These are phyloP conservation scores for Globisporangium viniferum DNA, from an alignment of 352 stramenopile species.

Conservation along the genomic window DNA sequence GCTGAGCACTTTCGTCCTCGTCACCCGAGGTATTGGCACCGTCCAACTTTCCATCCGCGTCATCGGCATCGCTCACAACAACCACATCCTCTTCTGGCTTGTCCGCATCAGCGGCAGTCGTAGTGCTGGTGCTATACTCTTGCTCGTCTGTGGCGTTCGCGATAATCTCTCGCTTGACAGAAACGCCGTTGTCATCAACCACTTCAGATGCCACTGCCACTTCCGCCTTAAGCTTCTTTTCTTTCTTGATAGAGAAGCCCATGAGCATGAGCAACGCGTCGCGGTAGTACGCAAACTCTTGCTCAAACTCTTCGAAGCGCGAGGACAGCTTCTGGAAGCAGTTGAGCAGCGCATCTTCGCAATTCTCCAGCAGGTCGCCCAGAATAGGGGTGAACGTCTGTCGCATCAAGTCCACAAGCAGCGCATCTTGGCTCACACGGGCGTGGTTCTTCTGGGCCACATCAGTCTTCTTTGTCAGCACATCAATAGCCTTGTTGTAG, in stretches of 20 bases:
- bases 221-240: slow-evolving; percentile 16
- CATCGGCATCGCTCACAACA: slow-evolving; percentile 1
- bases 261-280: slow-evolving; percentile 51
- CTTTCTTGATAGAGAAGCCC: slow-evolving; percentile 12
- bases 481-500: slow-evolving; percentile 58
- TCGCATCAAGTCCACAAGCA: slow-evolving; percentile 65
- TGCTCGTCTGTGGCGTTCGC: slow-evolving; percentile 5
- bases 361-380: slow-evolving; percentile 55
- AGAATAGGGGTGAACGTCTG: slow-evolving; percentile 70
- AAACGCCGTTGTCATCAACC: slow-evolving; percentile 21
- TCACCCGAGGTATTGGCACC: slow-evolving; percentile 5
- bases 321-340: slow-evolving; percentile 59
- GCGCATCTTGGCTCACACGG: slow-evolving; percentile 55
- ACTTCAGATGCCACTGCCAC: slow-evolving; percentile 19
- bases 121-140: not conserved
- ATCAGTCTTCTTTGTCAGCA: slow-evolving; percentile 40
- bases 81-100: not conserved
- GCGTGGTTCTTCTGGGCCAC: slow-evolving; percentile 50
- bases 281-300: slow-evolving; percentile 81
- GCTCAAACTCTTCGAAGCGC: slow-evolving; percentile 69
- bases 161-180: slow-evolving; percentile 53
- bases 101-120: not conserved
- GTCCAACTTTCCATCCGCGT: slow-evolving; percentile 8
- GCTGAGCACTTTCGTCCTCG: not conserved
- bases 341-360: slow-evolving; percentile 62